These are phyloP conservation scores for Rhododendron griersonianum DNA, from an alignment of 148 eudicot genomes.

Conservation along the genomic window DNA sequence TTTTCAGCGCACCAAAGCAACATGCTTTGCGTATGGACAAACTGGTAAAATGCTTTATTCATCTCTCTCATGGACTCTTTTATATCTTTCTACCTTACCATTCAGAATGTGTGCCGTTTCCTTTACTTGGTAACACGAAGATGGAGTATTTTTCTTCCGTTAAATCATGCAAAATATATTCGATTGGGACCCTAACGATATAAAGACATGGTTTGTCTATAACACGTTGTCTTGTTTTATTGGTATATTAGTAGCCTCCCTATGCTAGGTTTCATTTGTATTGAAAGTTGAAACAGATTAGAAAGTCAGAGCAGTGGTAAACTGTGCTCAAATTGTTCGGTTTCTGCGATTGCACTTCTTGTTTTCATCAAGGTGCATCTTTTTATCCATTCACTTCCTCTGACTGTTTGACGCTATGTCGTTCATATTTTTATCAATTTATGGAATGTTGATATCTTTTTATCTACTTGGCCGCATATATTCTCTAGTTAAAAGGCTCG, in stretches of 20 bases:
- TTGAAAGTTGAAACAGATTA: neutral
- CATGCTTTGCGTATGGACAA: constrained; percentile 99
- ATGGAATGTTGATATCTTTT: neutral
- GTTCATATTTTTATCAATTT: neutral
- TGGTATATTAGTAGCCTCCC: neutral
- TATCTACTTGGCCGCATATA: neutral
- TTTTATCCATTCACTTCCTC: neutral
- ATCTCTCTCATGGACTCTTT: neutral
- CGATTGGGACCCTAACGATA: neutral
- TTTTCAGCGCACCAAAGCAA: constrained; percentile 95
- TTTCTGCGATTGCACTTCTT: neutral
- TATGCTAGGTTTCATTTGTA: neutral
- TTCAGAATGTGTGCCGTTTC: neutral
- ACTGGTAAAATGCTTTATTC: constrained; percentile 47
- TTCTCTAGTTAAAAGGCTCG: neutral
- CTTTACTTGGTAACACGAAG: neutral
- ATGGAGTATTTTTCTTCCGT: neutral
- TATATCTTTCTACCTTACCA: neutral
- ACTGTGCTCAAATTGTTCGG: too few relatives aligned
- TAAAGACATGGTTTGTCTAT: neutral
- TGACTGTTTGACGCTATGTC: neutral
- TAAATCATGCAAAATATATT: neutral
- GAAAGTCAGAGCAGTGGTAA: neutral
- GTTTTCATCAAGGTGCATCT: neutral
- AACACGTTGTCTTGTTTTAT: neutral